Evolutionary conservation across 352 stramenopile genomes (phyloP).

Genomic region (Globisporangium nagaii): DNA sequence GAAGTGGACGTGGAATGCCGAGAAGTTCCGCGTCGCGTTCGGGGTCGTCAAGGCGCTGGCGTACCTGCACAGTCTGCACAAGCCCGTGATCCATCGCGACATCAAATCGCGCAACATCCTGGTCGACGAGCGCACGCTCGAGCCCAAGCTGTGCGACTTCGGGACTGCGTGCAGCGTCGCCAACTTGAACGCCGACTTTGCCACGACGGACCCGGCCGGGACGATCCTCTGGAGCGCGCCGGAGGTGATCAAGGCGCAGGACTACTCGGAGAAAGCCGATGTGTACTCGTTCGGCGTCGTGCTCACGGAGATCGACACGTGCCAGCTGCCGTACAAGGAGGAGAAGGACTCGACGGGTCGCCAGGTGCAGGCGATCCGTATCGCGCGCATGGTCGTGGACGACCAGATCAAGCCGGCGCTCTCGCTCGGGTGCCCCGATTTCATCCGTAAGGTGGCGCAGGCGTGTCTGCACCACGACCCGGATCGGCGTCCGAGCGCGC

Average conservation of each 20-base stretch:
- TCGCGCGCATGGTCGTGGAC: slow-evolving; percentile 8
- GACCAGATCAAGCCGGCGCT: slow-evolving; percentile 5
- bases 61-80: slow-evolving; percentile 36
- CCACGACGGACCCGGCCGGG: slow-evolving; percentile 16
- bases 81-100: slow-evolving; percentile 42
- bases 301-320: slow-evolving; percentile 47
- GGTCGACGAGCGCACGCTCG: slow-evolving; percentile 28
- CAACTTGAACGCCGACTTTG: slow-evolving; percentile 11
- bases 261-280: slow-evolving; percentile 38
- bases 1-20: slow-evolving; percentile 24
- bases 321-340: slow-evolving; percentile 25
- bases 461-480: slow-evolving; percentile 10
- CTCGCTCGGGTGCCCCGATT: not conserved
- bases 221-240: slow-evolving; percentile 43
- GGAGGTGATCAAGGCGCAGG: slow-evolving; percentile 31
- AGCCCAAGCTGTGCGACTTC: slow-evolving; percentile 46
- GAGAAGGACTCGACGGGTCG: slow-evolving; percentile 6
- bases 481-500: not conserved
- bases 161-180: slow-evolving; percentile 24
- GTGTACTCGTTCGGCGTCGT: slow-evolving; percentile 57
- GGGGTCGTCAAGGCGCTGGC: slow-evolving; percentile 33
- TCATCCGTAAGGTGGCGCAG: slow-evolving; percentile 4
- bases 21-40: slow-evolving; percentile 47
- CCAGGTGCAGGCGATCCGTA: slow-evolving; percentile 8
- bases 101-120: slow-evolving; percentile 53